Conservation (phyloP, 1,139 yeast genomes). For the Meyerozyma carpophila region DNA sequence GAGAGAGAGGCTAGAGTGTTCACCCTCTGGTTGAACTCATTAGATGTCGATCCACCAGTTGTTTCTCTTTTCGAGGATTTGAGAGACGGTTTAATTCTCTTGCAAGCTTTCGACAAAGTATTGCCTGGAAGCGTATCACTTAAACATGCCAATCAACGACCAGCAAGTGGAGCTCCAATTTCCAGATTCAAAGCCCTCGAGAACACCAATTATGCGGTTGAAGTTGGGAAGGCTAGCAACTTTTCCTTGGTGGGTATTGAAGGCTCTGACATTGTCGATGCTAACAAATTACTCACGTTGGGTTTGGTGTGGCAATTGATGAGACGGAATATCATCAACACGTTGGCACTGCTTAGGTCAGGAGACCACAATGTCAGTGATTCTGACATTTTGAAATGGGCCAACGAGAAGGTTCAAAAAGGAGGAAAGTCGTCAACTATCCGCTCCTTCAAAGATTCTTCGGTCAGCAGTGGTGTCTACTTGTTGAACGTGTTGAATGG, state of each 20-base stretch:
- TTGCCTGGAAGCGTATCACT: conserved; percentile 86
- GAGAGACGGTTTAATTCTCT: conserved; percentile 82
- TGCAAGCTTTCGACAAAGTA: conserved; percentile 94
- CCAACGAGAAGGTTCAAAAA: conserved; percentile 74
- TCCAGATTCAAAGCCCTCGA: conserved; percentile 93
- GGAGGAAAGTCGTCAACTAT: conserved; percentile 71
- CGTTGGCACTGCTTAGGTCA: conserved; percentile 68
- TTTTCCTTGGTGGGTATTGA: conserved; percentile 96
- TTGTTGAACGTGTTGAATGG: conserved; percentile 88
- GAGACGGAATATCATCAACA: conserved; percentile 90
- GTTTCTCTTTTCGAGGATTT: conserved; percentile 89
- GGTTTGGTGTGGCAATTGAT: conserved; percentile 99
- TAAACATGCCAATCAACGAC: conserved; percentile 78
- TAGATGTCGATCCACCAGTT: conserved; percentile 94
- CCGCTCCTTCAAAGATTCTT: conserved; percentile 81
- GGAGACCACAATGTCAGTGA: conserved; percentile 66
- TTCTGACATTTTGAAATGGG: conserved; percentile 88
- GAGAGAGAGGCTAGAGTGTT: conserved; percentile 99
- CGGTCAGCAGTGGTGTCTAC: conserved; percentile 73
- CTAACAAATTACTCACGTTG: conserved; percentile 80
- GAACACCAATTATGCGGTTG: conserved; percentile 94
- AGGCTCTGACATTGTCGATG: conserved; percentile 96
- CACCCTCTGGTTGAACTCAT: conserved; percentile 93
- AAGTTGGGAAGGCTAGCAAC: conserved; percentile 85
- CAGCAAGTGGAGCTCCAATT: conserved; percentile 63